Base-by-base conservation (phyloP, 106 monocot genomes). In the Hemerocallis citrina region DNA sequence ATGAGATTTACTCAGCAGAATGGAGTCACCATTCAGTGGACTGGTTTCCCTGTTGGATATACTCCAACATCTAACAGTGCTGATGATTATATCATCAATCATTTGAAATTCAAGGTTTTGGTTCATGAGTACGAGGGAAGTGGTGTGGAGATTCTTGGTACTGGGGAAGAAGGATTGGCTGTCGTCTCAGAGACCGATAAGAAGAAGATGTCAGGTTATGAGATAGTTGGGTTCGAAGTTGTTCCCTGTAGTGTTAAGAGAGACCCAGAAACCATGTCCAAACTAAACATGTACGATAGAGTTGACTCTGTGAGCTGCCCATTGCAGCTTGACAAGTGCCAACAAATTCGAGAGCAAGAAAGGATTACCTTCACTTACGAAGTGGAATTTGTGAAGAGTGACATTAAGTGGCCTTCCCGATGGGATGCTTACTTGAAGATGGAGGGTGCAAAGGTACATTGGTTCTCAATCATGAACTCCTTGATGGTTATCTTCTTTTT, bases 391-490 rank as follows among this genome's bases (percentile, higher is more conserved):
- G 61, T 61, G 20, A 67, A 59, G 57, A 66, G 74, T 25, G 49
- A 74, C 32, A 34, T 61, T 1, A 51, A 44, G 9, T 67, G 67
- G 74, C 59, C 41, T 13, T 74, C 67, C 0, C 49, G 67, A 43
- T 74, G 74, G 74, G 74, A 74, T 55, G 67, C 54, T 12, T 61
- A 67, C 34, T 46, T 65, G 57, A 72, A 65, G 62, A 51, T 74
- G 66, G 69, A 69, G 7, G 69, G 69, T n/a, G 59, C 69, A 14
- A 69, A 38, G 50, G 69, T 69, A 12, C 69, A 52, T 33, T 61
- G 50, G 57, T 66, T 74, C 60, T 66, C 66, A 0, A 51, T 74
- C 29, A 33, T 66, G 59, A 66, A 60, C 30, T 74, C 73, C 8
- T 23, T 66, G 12, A 59, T 74, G 49, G 73, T 74, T 16, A 58